Base-by-base conservation (phyloP, 108 stramenopile genomes). In the Stephanodiscus triporus region DNA sequence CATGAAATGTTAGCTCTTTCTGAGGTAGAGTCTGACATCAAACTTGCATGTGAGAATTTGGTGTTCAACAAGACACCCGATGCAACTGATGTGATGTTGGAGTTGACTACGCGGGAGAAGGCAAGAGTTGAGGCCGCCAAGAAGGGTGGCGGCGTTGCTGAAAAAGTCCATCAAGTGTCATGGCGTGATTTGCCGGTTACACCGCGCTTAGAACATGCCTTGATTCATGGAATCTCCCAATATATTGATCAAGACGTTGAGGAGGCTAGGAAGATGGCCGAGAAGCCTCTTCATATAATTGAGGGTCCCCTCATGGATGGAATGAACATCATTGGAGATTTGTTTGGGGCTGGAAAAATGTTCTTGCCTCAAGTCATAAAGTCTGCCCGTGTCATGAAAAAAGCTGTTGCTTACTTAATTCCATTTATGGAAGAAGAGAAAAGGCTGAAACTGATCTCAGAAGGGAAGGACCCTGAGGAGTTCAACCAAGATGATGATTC, bases 361-460 rank as follows among this genome's bases (percentile, higher is more conserved):
- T 99, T 99, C 72, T 83, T 99, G 66, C 99, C 99, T 32, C 99
- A 99, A 90, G 99, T 99, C 49, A 99, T 99, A 82, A 99, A 99
- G 79, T 96, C 95, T 36, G 99, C 99, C 32, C 96, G 99, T 37
- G 99, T 99, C 0, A 99, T 99, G 99, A 99, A 99, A 93, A 99
- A 99, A 84, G 99, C 99, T 48, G 99, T 99, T 30, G 98, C 98
- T 4, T 98, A 98, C 68, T 76, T 99, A 47, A 84, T 99, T 49
- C 99, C 99, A 3, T 99, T 97, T 84, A 99, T 99, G 98, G 99
- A 99, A 73, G 84, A 91, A 83, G 99, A 99, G 79, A 99, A 99
- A 91, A 85, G 69, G 63, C 81, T 78, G 22, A 93, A 90, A 29
- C 59, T 98, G 88, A 79, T 95, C 64, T 91, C 73, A 3, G 72